Base-by-base conservation (phyloP, 768 basidiomycete genomes). In the Macrocybe gigantea region DNA sequence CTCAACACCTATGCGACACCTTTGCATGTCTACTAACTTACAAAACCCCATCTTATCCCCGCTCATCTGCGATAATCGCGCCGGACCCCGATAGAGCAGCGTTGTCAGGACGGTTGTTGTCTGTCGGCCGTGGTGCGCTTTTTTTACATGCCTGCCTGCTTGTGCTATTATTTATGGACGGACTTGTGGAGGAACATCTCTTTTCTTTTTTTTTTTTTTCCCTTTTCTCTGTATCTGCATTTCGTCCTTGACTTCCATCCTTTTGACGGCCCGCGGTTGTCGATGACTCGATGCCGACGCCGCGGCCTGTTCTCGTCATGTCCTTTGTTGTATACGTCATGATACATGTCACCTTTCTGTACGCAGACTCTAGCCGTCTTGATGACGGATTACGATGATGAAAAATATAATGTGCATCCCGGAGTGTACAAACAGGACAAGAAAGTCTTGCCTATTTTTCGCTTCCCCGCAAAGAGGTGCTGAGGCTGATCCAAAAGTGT, bases 381-480 rank as follows among this genome's bases (percentile, higher is more conserved):
- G 22, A 22, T 22, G 22, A 22, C 22, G 22, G 22, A 22, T 22
- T 22, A 22, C 22, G 22, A 22, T 22, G 22, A 22, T 22, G 4
- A 22, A 22, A 22, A 22, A 22, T 22, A 22, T 22, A 22, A 22
- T 22, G 22, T 22, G 22, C 22, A 22, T 22, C 22, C 4, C 22
- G 22, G 22, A 22, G 2, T 22, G 22, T 4, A 22, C 22, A 22
- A 22, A 22, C 22, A 22, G 22, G 22, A 44, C 37, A 45, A 41
- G 35, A 48, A 34, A 43, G 88, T 92, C 71, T 92, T 93, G 57
- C 90, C 90, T 22, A 67, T 78, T 62, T 89, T 86, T 56, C 90
- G 82, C 66, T 93, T 92, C 29, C 91, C 91, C 49, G 88, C 67
- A 60, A 83, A 92, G 49, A 93, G 66, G 71, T 92, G 88, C 63